Conservation (phyloP, 305 asterid species). For the Fraxinus paxiana region DNA sequence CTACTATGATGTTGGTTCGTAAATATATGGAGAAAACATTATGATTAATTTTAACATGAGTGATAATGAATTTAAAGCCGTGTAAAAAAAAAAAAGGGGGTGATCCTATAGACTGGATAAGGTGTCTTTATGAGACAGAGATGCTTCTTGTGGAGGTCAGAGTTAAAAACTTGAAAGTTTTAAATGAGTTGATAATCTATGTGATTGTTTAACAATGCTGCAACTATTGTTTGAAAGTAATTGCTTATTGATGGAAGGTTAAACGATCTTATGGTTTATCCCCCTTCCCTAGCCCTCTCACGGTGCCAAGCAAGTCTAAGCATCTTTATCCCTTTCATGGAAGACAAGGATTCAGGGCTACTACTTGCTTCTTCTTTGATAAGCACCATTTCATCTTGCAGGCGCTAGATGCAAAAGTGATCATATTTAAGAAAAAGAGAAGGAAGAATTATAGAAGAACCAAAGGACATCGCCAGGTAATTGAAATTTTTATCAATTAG, state of each 20-base stretch:
- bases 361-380: background rate
- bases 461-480: conserved; percentile 92
- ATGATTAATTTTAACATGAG: background rate
- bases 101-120: background rate
- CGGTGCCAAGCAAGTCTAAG: background rate
- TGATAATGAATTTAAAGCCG: background rate
- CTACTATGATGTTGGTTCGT: background rate
- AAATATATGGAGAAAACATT: background rate
- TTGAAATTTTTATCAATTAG: background rate
- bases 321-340: background rate
- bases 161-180: background rate
- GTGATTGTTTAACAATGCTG: background rate
- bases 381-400: conserved; percentile 25
- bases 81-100: background rate
- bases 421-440: conserved; percentile 95
- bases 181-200: background rate
- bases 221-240: background rate
- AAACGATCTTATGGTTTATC: background rate
- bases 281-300: background rate
- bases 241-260: background rate
- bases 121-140: background rate
- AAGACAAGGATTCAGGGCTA: background rate
- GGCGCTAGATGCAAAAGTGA: conserved; percentile 94
- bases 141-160: background rate
- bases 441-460: conserved; percentile 93